Conservation (phyloP, 2,329 filamentous ascomycete genomes). For the Beauveria medogensis region DNA sequence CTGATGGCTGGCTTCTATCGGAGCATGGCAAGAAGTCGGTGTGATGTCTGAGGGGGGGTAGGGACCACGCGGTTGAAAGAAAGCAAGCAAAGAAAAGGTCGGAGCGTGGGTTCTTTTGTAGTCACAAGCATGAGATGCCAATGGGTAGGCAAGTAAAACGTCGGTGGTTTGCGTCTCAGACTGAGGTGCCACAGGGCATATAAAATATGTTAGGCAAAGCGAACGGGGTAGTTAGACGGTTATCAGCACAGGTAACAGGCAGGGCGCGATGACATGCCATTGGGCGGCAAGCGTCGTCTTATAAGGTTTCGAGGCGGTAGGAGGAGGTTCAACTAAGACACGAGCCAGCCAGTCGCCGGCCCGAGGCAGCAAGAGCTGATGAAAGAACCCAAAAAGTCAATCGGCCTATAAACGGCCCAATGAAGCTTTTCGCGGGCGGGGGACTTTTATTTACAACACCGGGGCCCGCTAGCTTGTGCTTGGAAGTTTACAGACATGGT, state of each 20-base stretch:
- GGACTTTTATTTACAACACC: neutral
- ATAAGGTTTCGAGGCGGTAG: neutral
- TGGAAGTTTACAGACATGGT: neutral
- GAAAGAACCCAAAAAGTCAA: neutral
- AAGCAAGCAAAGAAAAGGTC: neutral
- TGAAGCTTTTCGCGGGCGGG: neutral
- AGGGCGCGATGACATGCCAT: neutral
- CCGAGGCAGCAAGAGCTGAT: neutral
- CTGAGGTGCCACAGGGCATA: neutral
- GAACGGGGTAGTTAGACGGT: neutral
- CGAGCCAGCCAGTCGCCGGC: neutral
- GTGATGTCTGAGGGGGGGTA: neutral
- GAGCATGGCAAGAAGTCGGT: conserved; percentile 1
- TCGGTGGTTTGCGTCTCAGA: neutral
- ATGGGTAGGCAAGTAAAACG: neutral
- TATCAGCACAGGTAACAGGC: neutral
- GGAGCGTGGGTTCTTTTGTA: neutral
- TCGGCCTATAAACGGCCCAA: too few species aligned
- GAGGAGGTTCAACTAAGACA: neutral
- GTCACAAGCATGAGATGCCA: neutral
- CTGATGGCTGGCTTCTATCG: neutral
- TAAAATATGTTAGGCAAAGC: neutral
- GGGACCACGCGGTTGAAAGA: neutral
- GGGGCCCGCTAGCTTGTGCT: neutral
- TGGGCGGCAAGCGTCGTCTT: conserved; percentile 4